A percentile compares a stretch with the other conserved stretches of the same genome.
phyloP scores from a whole-genome alignment of 2,329 filamentous ascomycete genomes.

The Cryphonectria naterciae region DNA sequence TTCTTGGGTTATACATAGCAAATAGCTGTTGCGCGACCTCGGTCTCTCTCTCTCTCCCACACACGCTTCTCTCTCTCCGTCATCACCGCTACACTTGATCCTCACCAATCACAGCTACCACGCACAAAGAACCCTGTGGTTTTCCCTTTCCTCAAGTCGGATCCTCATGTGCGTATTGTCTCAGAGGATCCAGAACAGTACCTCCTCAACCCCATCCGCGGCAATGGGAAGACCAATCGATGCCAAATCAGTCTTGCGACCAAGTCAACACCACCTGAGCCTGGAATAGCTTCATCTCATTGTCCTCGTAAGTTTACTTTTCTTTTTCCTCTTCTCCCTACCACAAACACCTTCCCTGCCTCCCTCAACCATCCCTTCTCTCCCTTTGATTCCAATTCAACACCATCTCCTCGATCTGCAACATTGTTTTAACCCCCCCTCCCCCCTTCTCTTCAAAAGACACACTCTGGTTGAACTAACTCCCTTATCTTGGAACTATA shows the following conservation, averaged over 20 bases:
- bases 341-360: background rate
- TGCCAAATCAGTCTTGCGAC: slow-evolving; percentile 16
- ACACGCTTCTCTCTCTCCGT: background rate
- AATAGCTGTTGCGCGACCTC: slow-evolving; percentile 2
- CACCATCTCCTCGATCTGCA: background rate
- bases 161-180: slow-evolving; percentile 4
- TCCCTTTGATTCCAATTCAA: background rate
- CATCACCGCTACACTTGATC: background rate
- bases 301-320: background rate
- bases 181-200: background rate
- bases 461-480: background rate
- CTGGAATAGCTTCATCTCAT: background rate
- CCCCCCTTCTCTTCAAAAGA: too few relatives aligned
- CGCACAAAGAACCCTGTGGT: background rate
- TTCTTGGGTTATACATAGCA: slow-evolving; percentile 9
- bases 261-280: slow-evolving; percentile 18
- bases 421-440: background rate
- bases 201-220: background rate
- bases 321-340: background rate
- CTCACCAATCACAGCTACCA: background rate
- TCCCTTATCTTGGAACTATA: background rate
- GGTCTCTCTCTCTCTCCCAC: background rate
- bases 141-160: background rate
- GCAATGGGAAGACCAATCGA: slow-evolving; percentile 29
- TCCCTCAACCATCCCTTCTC: background rate